Base-by-base conservation (phyloP, 805 yeast species). In the Metschnikowia shivogae region DNA sequence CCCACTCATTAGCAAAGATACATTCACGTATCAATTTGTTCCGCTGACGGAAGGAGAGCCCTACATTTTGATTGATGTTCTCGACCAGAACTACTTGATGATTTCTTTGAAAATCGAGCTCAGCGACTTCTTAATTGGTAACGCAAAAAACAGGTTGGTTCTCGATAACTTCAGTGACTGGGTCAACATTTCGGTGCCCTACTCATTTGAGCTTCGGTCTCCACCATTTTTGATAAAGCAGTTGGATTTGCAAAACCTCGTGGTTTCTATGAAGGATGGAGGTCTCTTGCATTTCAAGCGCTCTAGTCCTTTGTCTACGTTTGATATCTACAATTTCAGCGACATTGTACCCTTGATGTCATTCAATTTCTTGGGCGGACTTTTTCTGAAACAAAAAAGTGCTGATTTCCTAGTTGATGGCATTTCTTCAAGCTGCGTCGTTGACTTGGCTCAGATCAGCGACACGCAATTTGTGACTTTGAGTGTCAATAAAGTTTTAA, bases 241-340 rank as follows among this genome's bases (percentile, higher is more conserved):
- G 1, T 62, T 81, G 12, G 72, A 77, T 28, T 49, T 65, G 0
- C 55, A 58, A 3, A 71, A 74, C 36, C 58, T 81, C 7, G 59
- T 89, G 3, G 79, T 84, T 0, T 72, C 88, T 4, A 68, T 89
- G 39, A 72, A 74, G 36, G 95, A 90, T 64, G 97, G 97, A 22
- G 88, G 90, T 1, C 60, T 89, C 34, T 64, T 88, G 40, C 82
- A 81, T 36, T 67, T 85, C 46, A 54, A 56, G 30, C 67, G 80
- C 52, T 34, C 52, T 0, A 26, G 45, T 80, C 10, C 79, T 72
- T 52, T 56, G 36, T 41, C 51, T 2, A 30, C 52, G 4, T 60
- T 67, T 34, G 77, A 66, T 45, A 78, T 76, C 8, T 62, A 60
- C 36, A 63, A 80, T 26, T 85, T 84, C 60, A 76, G 73, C 46